phyloP scores from a whole-genome alignment of 208 protist genomes.

The Crithidia expoeki region DNA sequence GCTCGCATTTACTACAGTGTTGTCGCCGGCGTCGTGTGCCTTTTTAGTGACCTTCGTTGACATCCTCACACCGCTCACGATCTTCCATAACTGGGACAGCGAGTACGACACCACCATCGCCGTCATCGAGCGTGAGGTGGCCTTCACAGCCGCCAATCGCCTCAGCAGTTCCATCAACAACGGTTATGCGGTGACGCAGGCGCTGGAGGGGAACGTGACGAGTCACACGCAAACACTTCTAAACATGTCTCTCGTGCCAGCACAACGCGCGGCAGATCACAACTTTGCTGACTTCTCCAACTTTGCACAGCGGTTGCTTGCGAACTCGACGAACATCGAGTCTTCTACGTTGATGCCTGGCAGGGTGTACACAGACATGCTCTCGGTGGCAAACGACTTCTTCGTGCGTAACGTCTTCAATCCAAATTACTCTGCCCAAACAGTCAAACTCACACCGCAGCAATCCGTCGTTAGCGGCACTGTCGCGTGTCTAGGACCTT shows the following conservation, averaged over 20 bases:
- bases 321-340: too few species aligned
- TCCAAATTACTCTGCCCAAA: too few species aligned
- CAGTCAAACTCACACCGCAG: too few species aligned
- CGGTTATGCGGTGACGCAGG: conserved; percentile 29
- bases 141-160: conserved; percentile 2
- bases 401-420: too few species aligned
- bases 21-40: too few species aligned
- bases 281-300: too few species aligned
- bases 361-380: too few species aligned
- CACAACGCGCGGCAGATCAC: conserved; percentile 37
- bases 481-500: conserved; percentile 40
- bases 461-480: too few species aligned
- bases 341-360: too few species aligned
- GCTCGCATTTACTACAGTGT: too few species aligned
- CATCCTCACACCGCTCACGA: conserved; percentile 44
- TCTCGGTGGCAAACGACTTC: too few species aligned
- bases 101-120: not conserved
- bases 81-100: conserved; percentile 19
- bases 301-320: too few species aligned
- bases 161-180: conserved; percentile 45
- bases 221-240: conserved; percentile 38
- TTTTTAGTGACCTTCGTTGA: conserved; percentile 34
- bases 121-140: conserved; percentile 17
- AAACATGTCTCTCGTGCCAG: conserved; percentile 12
- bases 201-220: conserved; percentile 54